phyloP scores from a whole-genome alignment of 140 eudicot species.

The Cichorium intybus region DNA sequence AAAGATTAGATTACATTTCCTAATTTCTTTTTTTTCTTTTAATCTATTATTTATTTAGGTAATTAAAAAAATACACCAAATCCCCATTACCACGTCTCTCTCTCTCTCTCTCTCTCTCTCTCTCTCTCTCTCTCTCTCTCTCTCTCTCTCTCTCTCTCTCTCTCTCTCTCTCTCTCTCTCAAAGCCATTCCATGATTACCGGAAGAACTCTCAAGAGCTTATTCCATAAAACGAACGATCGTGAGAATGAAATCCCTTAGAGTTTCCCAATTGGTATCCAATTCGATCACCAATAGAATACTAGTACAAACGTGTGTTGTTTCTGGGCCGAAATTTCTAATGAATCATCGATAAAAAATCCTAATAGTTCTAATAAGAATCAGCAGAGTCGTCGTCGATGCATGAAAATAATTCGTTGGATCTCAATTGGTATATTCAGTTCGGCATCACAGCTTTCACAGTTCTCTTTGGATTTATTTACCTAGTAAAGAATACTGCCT shows the following conservation, averaged over 20 bases:
- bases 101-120: too few relatives aligned
- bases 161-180: too few relatives aligned
- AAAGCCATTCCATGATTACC: slow-evolving; percentile 23
- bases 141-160: too few relatives aligned
- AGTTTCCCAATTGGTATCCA: slow-evolving; percentile 20
- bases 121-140: too few relatives aligned
- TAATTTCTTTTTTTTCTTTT: too few relatives aligned
- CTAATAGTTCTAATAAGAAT: not conserved
- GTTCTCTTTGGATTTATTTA: slow-evolving; percentile 44
- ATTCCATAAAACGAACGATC: slow-evolving; percentile 11
- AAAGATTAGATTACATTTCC: too few relatives aligned
- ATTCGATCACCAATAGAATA: slow-evolving; percentile 18
- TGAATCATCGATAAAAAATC: slow-evolving; percentile 36
- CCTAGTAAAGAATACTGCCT: slow-evolving; percentile 53
- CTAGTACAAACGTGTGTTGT: not conserved
- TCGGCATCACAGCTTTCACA: slow-evolving; percentile 37
- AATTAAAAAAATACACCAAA: too few relatives aligned
- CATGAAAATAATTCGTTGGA: slow-evolving; percentile 45
- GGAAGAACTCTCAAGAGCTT: slow-evolving; percentile 21
- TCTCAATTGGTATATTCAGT: slow-evolving; percentile 57
- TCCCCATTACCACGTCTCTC: too few relatives aligned
- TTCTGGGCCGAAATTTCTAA: not conserved
- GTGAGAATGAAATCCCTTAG: not conserved
- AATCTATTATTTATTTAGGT: too few relatives aligned
- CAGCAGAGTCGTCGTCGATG: slow-evolving; percentile 50